Evolutionary conservation across 2,329 filamentous ascomycete species (phyloP).

Genomic region (Fusarium beomiforme): DNA sequence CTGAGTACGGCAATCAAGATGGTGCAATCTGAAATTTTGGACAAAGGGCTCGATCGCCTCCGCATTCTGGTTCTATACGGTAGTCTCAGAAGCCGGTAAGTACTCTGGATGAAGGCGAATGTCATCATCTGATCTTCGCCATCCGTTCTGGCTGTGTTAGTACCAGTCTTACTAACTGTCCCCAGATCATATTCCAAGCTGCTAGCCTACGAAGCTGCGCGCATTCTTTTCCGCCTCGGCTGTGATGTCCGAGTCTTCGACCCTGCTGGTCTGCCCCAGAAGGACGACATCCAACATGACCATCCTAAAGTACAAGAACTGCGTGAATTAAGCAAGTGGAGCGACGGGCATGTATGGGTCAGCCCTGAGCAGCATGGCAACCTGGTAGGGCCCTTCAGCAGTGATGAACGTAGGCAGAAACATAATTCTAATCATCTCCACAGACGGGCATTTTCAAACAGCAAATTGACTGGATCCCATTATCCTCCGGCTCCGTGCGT

Average conservation of each 20-base stretch:
- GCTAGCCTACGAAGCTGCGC: background rate
- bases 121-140: no score
- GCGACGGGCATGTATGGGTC: background rate
- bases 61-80: constrained; percentile 2
- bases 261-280: background rate
- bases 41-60: background rate
- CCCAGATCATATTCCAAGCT: background rate
- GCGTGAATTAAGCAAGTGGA: background rate
- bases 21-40: background rate
- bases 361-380: background rate
- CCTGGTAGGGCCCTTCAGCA: background rate
- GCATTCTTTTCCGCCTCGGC: background rate
- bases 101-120: background rate
- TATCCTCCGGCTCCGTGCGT: background rate
- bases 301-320: background rate
- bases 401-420: background rate
- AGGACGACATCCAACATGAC: background rate
- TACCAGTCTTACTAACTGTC: background rate
- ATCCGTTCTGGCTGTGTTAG: background rate
- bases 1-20: background rate
- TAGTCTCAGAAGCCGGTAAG: background rate
- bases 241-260: background rate
- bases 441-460: constrained; percentile 1
- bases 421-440: accelerated
- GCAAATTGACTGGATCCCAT: constrained; percentile 1